Evolutionary conservation across 1,139 yeast species (phyloP).

Genomic region (Schwanniomyces etchellsii): DNA sequence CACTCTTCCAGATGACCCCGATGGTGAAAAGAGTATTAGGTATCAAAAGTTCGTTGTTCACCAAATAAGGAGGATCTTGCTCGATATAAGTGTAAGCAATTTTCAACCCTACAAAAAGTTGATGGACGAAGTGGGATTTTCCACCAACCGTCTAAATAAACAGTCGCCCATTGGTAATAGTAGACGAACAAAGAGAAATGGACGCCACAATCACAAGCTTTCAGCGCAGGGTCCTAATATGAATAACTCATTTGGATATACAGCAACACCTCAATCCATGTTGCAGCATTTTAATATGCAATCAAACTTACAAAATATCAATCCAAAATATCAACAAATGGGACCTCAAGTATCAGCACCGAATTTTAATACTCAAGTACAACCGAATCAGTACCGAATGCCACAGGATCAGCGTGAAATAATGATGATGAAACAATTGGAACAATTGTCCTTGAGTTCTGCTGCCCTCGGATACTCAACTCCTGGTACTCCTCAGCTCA

Average conservation of each 20-base stretch:
- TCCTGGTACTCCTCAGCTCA: slow-evolving; percentile 35
- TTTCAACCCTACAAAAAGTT: slow-evolving; percentile 79
- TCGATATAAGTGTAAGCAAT: slow-evolving; percentile 49
- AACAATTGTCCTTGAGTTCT: slow-evolving; percentile 42
- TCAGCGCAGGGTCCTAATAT: neutral
- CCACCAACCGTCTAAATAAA: slow-evolving; percentile 30
- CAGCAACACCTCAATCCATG: neutral
- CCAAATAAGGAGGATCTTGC: slow-evolving; percentile 57
- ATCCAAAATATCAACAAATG: slow-evolving; percentile 9
- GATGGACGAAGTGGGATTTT: slow-evolving; percentile 87
- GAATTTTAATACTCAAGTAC: slow-evolving; percentile 6
- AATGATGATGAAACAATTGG: slow-evolving; percentile 44
- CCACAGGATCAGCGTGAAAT: slow-evolving; percentile 19
- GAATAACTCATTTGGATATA: neutral
- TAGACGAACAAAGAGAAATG: slow-evolving; percentile 19
- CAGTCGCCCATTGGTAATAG: slow-evolving; percentile 16
- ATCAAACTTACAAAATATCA: slow-evolving; percentile 2
- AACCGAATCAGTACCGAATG: neutral
- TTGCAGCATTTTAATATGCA: slow-evolving; percentile 1
- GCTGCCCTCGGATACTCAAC: slow-evolving; percentile 47
- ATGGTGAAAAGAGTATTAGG: slow-evolving; percentile 21
- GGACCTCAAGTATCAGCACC: slow-evolving; percentile 7
- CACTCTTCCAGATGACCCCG: slow-evolving; percentile 25
- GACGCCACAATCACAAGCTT: slow-evolving; percentile 7
- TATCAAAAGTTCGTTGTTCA: slow-evolving; percentile 54